Evolutionary conservation across 768 basidiomycete genomes (phyloP), one percentile per base, ranked within the genome.

Genomic region (Melanogaster broomeanus): DNA sequence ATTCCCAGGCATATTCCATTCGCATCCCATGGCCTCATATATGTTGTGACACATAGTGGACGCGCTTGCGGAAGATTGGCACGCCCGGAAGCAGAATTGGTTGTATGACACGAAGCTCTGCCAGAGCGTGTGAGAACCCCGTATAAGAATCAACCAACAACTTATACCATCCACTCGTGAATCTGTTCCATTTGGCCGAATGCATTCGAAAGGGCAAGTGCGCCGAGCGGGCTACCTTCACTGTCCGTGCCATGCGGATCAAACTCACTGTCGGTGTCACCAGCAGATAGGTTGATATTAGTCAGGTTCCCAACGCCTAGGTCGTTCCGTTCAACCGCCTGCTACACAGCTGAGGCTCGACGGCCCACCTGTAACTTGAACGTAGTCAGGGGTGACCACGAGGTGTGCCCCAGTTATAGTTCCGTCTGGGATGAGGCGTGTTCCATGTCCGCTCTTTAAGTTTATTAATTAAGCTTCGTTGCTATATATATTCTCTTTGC

Each of bases 41-140:
- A 86, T 82, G 57, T 84, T 84, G 58, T 87, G 74, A 64, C 86
- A 90, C 58, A 75, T 71, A 3, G 61, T 65, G 1, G 82, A 77
- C 2, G 84, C 80, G 21, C 66, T 69, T 1, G 72, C 73, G 31
- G 67, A 67, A 22, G 80, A 77, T 49, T 80, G 81, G 67, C 86
- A 89, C 15, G 80, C 85, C 40, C 87, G 82, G 72, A 89, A 80
- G 72, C 88, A 91, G 71, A 88, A 91, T 56, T 79, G 67, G 41
- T 73, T 62, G 55, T 72, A 73, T 5, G 80, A 76, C 49, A 90
- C 74, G 61, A 85, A 87, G 67, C 85, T 83, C 83, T 85, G 56
- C 53, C 31, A 43, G 42, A 51, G 42, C 33, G 24, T 22, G 53
- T 60, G 18, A 58, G 54, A 58, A 43, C n/a, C 41, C 35, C 46